Conservation (phyloP, 78 protist genomes). For the Mastigamoeba balamuthi region DNA sequence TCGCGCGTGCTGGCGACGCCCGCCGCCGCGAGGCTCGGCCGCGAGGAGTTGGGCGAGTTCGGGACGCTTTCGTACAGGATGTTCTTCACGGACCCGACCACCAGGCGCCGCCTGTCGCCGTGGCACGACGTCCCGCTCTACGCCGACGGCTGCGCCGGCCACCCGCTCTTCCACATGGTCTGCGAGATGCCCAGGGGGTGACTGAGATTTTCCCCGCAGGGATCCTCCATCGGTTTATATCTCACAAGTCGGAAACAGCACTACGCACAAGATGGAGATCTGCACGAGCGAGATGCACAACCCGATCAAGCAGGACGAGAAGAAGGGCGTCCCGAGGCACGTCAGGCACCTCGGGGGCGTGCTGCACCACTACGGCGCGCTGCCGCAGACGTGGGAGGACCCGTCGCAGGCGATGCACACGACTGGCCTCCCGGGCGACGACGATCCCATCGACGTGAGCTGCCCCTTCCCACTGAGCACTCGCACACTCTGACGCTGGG, state of each 20-base stretch:
- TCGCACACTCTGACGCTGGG: too few relatives aligned
- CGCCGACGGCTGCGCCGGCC: neutral
- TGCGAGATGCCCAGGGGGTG: slow-evolving; percentile 34
- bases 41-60: too few relatives aligned
- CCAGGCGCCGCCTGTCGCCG: too few relatives aligned
- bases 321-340: slow-evolving; percentile 31
- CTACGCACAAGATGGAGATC: slow-evolving; percentile 69
- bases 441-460: too few relatives aligned
- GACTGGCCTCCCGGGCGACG: neutral
- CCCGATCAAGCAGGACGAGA: slow-evolving; percentile 74
- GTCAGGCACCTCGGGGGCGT: slow-evolving; percentile 48
- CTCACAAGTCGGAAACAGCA: neutral
- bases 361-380: slow-evolving; percentile 76
- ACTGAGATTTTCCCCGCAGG: neutral
- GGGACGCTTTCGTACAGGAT: too few relatives aligned
- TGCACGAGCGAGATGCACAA: slow-evolving; percentile 13
- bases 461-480: too few relatives aligned
- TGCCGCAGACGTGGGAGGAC: slow-evolving; percentile 81
- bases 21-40: too few relatives aligned
- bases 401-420: slow-evolving; percentile 9
- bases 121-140: slow-evolving; percentile 30
- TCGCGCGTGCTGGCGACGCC: too few relatives aligned
- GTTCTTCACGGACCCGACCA: too few relatives aligned
- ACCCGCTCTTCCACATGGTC: neutral
- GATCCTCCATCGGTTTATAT: neutral